Percentiles rank a stretch among this genome's conserved stretches.
Evolutionary conservation across 1,139 yeast genomes (phyloP).

Genomic region (Pneumocystis wakefieldiae): DNA sequence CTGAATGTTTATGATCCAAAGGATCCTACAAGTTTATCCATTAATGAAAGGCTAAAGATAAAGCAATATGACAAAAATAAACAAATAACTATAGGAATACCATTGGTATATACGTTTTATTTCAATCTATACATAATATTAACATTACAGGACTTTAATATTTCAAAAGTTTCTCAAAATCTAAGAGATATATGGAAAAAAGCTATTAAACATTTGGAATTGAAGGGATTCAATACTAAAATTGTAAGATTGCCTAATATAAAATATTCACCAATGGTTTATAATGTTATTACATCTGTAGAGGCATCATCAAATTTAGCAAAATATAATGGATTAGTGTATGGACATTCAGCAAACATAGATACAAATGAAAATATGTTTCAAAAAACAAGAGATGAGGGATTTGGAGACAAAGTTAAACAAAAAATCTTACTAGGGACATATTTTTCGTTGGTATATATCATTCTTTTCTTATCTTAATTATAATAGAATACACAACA

Average conservation of each 20-base stretch:
- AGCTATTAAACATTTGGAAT: conserved; percentile 31
- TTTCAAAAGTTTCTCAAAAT: conserved; percentile 38
- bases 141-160: conserved; percentile 43
- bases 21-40: conserved; percentile 64
- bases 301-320: conserved; percentile 90
- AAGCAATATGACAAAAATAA: conserved; percentile 9
- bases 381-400: conserved; percentile 43
- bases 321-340: conserved; percentile 78
- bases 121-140: background rate
- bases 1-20: conserved; percentile 37
- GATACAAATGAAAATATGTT: conserved; percentile 31
- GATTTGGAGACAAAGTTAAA: conserved; percentile 72
- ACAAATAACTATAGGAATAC: conserved; percentile 17
- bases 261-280: conserved; percentile 57
- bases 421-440: conserved; percentile 74
- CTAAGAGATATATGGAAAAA: conserved; percentile 36
- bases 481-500: conserved; percentile 37
- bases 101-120: conserved; percentile 14
- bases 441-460: conserved; percentile 46
- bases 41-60: conserved; percentile 17
- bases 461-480: background rate
- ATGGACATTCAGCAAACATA: conserved; percentile 36
- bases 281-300: conserved; percentile 77
- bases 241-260: conserved; percentile 59
- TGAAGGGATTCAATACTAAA: conserved; percentile 40